A percentile compares a stretch with the other conserved stretches of the same genome.
phyloP scores from a whole-genome alignment of 805 yeast species.

The Spathaspora gorwiae region DNA sequence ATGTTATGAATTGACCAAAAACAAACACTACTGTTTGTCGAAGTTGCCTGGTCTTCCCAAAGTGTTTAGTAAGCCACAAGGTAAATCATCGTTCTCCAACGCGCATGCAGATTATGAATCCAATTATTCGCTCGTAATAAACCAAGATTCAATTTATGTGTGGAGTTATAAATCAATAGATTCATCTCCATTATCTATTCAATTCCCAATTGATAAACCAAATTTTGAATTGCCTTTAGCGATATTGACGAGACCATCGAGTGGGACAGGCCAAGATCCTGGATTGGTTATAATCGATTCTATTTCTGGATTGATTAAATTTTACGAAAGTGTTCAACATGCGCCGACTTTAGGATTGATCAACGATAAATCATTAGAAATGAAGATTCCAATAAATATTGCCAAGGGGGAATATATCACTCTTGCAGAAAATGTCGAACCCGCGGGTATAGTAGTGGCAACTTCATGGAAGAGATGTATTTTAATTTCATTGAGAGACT shows the following conservation, averaged over 20 bases:
- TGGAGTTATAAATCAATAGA: constrained; percentile 70
- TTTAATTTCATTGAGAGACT: constrained; percentile 60
- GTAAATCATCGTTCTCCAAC: constrained; percentile 13
- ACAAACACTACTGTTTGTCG: constrained; percentile 52
- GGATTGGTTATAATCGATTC: constrained; percentile 68
- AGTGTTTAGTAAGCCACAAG: constrained; percentile 15
- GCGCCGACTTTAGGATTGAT: constrained; percentile 64
- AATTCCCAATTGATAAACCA: constrained; percentile 41
- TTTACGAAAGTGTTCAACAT: constrained; percentile 69
- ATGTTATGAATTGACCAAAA: constrained; percentile 49
- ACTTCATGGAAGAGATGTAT: constrained; percentile 68
- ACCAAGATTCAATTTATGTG: constrained; percentile 50
- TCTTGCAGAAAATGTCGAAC: constrained; percentile 56
- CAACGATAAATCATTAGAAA: constrained; percentile 39
- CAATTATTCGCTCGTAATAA: constrained; percentile 46
- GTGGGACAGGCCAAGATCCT: constrained; percentile 49
- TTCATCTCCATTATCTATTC: constrained; percentile 50
- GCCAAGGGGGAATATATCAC: constrained; percentile 52
- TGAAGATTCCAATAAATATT: constrained; percentile 33
- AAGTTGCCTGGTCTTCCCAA: constrained; percentile 55
- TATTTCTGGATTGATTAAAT: constrained; percentile 53
- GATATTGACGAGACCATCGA: constrained; percentile 52
- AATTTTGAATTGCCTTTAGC: constrained; percentile 44
- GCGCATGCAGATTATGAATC: constrained; percentile 48
- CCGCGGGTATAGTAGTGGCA: constrained; percentile 67